Evolutionary conservation across 2,329 filamentous ascomycete species (phyloP), one percentile per base, ranked within the genome.

Genomic region (Tolypocladium inflatum): DNA sequence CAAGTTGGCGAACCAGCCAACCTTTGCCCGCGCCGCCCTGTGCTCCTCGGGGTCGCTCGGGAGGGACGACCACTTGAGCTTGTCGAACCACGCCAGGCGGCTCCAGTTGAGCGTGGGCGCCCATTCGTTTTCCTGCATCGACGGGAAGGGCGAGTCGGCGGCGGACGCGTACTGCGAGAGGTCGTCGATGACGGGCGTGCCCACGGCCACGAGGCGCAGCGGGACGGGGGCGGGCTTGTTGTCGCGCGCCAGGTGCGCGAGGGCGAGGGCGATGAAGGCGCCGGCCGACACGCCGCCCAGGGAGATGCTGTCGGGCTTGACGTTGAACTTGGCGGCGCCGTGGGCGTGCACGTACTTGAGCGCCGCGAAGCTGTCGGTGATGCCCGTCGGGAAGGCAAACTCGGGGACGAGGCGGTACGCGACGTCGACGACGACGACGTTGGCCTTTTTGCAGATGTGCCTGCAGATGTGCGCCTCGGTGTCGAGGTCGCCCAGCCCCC

Each of bases 381-480:
- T 71, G 37, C 70, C 71, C 17, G 73, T 72, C n/a, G 80, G 80
- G 58, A 78, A 80, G 6, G 74, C 67, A 60, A 74, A 64, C 64
- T 81, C 78, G 10, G 80, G 80, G 0, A 79, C 76, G 1, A 81
- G 73, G 5, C 79, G 74, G 63, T 82, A 83, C n/a, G 67, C 78
- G 13, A 81, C 75, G 62, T 80, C 76, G 57, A 83, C 71, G 35
- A 81, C 77, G 17, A 70, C 72, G 35, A 78, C 77, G 33, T 70
- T 68, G 26, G 74, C 74, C 52, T 73, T 68, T 35, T 70, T 67
- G 65, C 74, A 78, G 30, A 80, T 70, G 61, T 80, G 76, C 55
- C 71, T 70, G 71, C 77, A 79, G 57, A 80, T 75, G 61, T 78
- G 73, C 3, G 73, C 68, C 67, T 81, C 79, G 0, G 77, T 79